Base-by-base conservation (phyloP, 768 basidiomycete genomes). In the Phaeolepiota aurea region DNA sequence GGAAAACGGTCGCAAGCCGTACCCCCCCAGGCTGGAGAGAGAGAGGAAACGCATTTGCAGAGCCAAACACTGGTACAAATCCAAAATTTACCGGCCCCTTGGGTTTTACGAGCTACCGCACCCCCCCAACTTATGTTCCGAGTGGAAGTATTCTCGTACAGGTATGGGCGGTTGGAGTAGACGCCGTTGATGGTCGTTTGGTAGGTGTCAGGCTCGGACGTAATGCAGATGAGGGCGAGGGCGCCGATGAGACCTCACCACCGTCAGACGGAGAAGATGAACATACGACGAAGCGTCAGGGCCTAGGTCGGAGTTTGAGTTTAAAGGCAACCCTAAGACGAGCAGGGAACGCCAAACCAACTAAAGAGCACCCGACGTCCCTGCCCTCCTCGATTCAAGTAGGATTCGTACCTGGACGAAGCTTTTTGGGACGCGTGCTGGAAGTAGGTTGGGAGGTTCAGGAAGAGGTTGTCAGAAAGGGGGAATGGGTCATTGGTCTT, bases 401-500 rank as follows among this genome's bases (percentile, higher is more conserved):
- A 5, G 87, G 87, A 3, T 89, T 81, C 62, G 77, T 93, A 2
- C 91, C 92, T 15, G 92, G 90, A 0, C 69, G 91, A 33, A 85
- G 85, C 46, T 87, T 96, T 55, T 82, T 89, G 5, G 92, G 92
- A 3, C 65, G 87, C 30, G 82, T 84, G 31, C 56, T 93, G 37
- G 87, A 88, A 52, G 79, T 77, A 44, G 92, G 92, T 2, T 85
- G 80, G 72, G 85, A 86, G 28, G 83, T 88, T 11, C 68, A 67
- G 35, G 80, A 78, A 38, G 75, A 79, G n/a, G 63, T 71, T 15
- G 63, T 77, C 18, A 72, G 71, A 54, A 78, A 78, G 49, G 87
- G 88, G 3, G 92, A 96, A 50, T 88, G 91, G 82, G 85, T 93
- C 3, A 65, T 87, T 44, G 92, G 90, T 9, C 51, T 92, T 46